A percentile compares a stretch with the other conserved stretches of the same genome.
Evolutionary conservation across 169 alveolate genomes (phyloP).

Genomic region (Plasmodium yoelii): DNA sequence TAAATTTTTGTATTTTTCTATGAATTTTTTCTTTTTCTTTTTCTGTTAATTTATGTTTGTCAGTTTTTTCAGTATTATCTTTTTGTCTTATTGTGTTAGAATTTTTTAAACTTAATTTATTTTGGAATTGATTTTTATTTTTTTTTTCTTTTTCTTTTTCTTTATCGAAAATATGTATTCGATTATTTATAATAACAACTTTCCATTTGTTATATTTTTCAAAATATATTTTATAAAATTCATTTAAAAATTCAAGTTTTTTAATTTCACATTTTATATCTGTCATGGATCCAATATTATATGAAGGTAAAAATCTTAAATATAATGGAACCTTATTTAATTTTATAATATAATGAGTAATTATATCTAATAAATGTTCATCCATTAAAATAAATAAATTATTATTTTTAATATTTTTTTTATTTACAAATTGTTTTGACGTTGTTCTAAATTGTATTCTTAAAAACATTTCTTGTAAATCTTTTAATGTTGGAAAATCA

Average conservation of each 20-base stretch:
- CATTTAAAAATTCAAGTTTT: constrained; percentile 59
- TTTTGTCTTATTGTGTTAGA: background rate
- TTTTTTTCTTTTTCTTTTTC: constrained; percentile 21
- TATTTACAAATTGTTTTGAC: constrained; percentile 25
- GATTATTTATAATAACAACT: constrained; percentile 64
- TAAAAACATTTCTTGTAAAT: constrained; percentile 76
- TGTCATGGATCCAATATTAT: constrained; percentile 68
- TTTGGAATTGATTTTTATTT: constrained; percentile 13
- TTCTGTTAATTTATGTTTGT: constrained; percentile 17
- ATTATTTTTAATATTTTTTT: constrained; percentile 25
- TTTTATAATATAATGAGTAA: constrained; percentile 71
- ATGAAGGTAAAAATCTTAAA: constrained; percentile 64
- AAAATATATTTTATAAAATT: constrained; percentile 66
- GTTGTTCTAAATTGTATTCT: constrained; percentile 72
- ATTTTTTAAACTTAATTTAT: background rate
- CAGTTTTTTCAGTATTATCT: background rate
- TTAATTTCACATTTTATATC: constrained; percentile 65
- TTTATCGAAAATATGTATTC: constrained; percentile 68
- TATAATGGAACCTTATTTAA: constrained; percentile 67
- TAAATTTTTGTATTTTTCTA: constrained; percentile 35
- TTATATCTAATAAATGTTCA: constrained; percentile 61
- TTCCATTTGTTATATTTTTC: constrained; percentile 76
- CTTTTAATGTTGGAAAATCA: constrained; percentile 69
- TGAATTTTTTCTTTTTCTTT: constrained; percentile 61
- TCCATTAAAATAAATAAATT: constrained; percentile 59